Base-by-base conservation (phyloP, 208 protist genomes). In the Leishmania mexicana region DNA sequence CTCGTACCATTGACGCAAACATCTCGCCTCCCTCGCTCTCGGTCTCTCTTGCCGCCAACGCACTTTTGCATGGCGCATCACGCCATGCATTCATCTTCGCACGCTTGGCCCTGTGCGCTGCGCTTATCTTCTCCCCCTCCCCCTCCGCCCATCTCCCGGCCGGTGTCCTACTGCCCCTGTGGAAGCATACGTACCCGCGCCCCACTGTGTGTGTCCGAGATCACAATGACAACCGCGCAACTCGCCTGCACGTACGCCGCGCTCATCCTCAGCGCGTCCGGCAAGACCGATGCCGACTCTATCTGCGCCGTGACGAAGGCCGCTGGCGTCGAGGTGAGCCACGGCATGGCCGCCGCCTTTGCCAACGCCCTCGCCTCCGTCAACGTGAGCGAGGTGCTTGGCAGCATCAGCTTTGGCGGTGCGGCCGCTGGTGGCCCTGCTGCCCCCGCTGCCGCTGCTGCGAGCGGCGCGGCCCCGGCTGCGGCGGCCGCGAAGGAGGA, bases 161-260 rank as follows among this genome's bases (percentile, higher is more conserved):
- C 15, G 62, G n/a, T 38, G 15, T 40, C n/a, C 3, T 67, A 4
- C 28, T 21, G 31, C n/a, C n/a, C 62, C 21, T 70, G 10, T 3
- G 8, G 31, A 28, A 51, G 71, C 62, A 38, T 54, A 80, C 31
- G 70, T 38, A 58, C 21, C 64, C 54, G 60, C 45, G 17, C 31
- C 3, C 19, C 51, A 62, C 40, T 7, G 35, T 51, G 35, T 73
- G 67, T 49, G 67, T 49, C 17, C 31, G 40, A 35, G 40, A 49
- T 51, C 35, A 49, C 42, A 2, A 88, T 79, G 78, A 51, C 79
- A 31, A 95, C 79, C 77, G 84, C 91, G 75, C 96, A 98, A 88
- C 95, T 98, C 74, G 97, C 97, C n/a, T 99, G 97, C 93, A 93
- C 93, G 35, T 99, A 99, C 93, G 94, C 98, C 84, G 92, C 96